These are phyloP conservation scores for Leccinum disarticulatum DNA, from an alignment of 768 basidiomycete genomes.

Conservation along the genomic window DNA sequence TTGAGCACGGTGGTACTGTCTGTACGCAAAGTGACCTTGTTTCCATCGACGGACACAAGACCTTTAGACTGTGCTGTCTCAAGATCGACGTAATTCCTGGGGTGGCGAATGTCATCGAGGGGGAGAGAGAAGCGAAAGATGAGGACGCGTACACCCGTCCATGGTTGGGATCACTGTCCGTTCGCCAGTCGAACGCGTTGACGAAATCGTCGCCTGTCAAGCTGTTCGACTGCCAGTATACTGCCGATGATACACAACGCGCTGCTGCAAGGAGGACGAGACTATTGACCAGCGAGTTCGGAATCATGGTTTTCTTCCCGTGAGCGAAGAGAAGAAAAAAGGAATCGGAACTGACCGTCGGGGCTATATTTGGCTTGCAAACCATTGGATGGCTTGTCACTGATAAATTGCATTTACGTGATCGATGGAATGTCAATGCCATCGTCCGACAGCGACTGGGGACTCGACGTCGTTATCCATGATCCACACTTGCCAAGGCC, in stretches of 20 bases:
- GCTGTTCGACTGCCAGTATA: conserved; percentile 47
- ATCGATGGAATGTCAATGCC: not conserved
- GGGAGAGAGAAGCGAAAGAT: not conserved
- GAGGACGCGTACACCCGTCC: conserved; percentile 26
- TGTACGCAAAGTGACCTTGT: conserved; percentile 36
- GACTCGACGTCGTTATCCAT: not conserved
- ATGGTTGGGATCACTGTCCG: conserved; percentile 29
- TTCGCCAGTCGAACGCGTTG: conserved; percentile 29
- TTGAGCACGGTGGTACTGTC: conserved; percentile 33
- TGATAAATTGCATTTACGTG: not conserved
- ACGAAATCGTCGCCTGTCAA: conserved; percentile 51
- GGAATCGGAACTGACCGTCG: not conserved
- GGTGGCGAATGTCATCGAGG: not conserved
- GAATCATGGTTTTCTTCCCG: conserved; percentile 1
- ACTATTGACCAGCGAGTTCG: not conserved
- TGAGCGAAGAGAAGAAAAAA: not conserved
- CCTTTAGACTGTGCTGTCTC: conserved; percentile 54
- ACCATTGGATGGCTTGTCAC: not conserved
- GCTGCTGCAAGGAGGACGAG: conserved; percentile 10
- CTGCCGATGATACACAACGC: conserved; percentile 33
- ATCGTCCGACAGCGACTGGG: not conserved
- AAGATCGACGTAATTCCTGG: conserved; percentile 45
- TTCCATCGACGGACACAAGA: conserved; percentile 53
- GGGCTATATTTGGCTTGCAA: not conserved
- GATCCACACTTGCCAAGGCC: too few species aligned